Conservation (phyloP, 1,284 basidiomycete genomes). For the Ceratobasidium sp. region DNA sequence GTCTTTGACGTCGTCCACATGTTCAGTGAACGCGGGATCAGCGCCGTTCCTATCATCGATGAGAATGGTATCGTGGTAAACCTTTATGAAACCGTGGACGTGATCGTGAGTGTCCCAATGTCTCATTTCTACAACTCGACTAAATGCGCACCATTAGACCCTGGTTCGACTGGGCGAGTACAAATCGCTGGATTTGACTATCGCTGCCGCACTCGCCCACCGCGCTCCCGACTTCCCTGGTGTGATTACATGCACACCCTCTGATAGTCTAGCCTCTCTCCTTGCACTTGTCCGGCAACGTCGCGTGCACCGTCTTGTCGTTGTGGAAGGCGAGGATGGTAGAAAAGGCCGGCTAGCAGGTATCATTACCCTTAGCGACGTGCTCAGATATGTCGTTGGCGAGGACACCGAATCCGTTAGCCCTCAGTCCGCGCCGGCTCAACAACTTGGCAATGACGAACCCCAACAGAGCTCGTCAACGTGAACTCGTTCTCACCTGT, state of each 20-base stretch:
- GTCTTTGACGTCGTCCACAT: constrained; percentile 99
- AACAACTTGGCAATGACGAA: constrained; percentile 28
- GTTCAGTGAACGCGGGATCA: constrained; percentile 96
- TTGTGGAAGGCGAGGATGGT: constrained; percentile 87
- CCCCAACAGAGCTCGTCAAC: constrained; percentile 27
- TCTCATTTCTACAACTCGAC: constrained; percentile 32
- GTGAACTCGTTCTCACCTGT: not conserved
- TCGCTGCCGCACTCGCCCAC: constrained; percentile 91
- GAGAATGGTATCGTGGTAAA: constrained; percentile 95
- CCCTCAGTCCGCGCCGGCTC: constrained; percentile 39
- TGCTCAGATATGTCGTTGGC: constrained; percentile 88
- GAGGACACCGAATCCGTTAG: constrained; percentile 49
- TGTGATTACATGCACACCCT: constrained; percentile 94
- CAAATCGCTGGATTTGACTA: constrained; percentile 94
- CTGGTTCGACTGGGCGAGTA: constrained; percentile 96
- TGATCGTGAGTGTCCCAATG: constrained; percentile 78
- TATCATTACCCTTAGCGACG: constrained; percentile 91
- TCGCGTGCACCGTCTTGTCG: constrained; percentile 92
- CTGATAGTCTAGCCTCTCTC: constrained; percentile 93
- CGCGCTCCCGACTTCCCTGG: constrained; percentile 95
- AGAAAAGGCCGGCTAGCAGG: constrained; percentile 88
- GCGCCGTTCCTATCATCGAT: constrained; percentile 96
- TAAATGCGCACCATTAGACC: constrained; percentile 66
- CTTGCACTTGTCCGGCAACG: constrained; percentile 94
- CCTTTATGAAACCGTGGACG: constrained; percentile 98